A percentile compares a stretch with the other conserved stretches of the same genome.
Evolutionary conservation across 495 filamentous ascomycete species (phyloP).

Genomic region (Xylaria curta): DNA sequence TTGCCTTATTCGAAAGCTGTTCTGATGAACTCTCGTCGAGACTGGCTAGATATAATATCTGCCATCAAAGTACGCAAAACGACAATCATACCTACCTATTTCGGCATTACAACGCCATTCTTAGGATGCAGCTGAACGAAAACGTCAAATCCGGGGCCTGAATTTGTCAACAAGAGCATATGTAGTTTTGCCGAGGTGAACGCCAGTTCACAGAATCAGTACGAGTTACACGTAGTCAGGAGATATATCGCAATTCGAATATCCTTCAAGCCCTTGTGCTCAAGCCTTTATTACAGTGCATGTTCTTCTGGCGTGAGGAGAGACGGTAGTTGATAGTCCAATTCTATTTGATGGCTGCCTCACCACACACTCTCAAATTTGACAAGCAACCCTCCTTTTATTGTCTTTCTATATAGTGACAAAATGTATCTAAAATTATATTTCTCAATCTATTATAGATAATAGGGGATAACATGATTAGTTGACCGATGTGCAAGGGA

Average conservation of each 20-base stretch:
- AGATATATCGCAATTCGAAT: too few relatives aligned
- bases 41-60: neutral
- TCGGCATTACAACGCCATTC: neutral
- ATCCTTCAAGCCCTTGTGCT: too few relatives aligned
- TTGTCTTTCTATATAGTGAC: neutral
- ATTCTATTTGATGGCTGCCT: neutral
- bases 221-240: too few relatives aligned
- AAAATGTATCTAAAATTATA: neutral
- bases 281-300: too few relatives aligned
- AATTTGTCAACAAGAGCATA: neutral
- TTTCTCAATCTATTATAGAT: neutral
- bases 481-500: neutral
- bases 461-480: neutral
- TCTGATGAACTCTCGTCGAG: neutral
- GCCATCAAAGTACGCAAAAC: neutral
- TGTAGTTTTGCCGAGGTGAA: neutral
- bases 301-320: neutral
- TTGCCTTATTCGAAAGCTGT: neutral
- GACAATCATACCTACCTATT: neutral
- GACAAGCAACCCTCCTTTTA: neutral
- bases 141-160: neutral
- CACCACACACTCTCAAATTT: neutral
- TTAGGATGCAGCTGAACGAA: neutral
- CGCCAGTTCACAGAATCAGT: neutral
- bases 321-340: neutral